Conservation (phyloP, 495 filamentous ascomycete genomes). For the Aspergillus panamensis region DNA sequence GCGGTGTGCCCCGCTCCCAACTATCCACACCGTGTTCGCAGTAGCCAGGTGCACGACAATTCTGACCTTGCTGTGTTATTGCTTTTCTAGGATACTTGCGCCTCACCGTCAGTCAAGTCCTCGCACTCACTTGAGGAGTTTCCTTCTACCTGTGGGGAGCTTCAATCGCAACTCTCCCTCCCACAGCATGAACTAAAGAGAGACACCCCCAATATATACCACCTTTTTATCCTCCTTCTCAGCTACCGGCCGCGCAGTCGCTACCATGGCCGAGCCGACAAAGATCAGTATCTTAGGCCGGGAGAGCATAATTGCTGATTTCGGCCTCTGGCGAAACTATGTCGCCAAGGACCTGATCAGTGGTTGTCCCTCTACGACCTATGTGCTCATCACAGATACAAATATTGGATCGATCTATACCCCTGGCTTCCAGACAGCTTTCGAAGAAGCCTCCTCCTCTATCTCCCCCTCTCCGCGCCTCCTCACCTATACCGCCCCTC, state of each 20-base stretch:
- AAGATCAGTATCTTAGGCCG: conserved; percentile 57
- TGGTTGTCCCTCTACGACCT: conserved; percentile 78
- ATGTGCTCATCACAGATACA: conserved; percentile 93
- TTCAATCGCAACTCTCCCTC: conserved; percentile 3
- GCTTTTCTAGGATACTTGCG: not conserved
- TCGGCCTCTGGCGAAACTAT: conserved; percentile 81
- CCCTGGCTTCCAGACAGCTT: conserved; percentile 67
- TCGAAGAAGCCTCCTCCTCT: conserved; percentile 52
- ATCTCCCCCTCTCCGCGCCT: conserved; percentile 61
- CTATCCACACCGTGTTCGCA: not conserved
- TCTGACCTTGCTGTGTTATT: not conserved
- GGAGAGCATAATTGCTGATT: conserved; percentile 87
- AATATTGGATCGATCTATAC: conserved; percentile 83
- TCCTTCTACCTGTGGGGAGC: not conserved
- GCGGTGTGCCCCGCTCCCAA: not conserved
- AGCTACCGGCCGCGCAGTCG: not conserved
- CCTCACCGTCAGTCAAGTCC: not conserved
- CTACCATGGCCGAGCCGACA: conserved; percentile 42
- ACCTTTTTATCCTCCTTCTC: conserved; percentile 4
- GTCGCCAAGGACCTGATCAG: conserved; percentile 78
- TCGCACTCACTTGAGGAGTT: not conserved
- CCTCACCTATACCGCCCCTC: conserved; percentile 80
- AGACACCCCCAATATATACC: conserved; percentile 4
- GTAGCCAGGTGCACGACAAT: not conserved
- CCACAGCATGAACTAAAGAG: conserved; percentile 38